Evolutionary conservation across 1,139 yeast species (phyloP).

Genomic region (Zygoascus meyerae): DNA sequence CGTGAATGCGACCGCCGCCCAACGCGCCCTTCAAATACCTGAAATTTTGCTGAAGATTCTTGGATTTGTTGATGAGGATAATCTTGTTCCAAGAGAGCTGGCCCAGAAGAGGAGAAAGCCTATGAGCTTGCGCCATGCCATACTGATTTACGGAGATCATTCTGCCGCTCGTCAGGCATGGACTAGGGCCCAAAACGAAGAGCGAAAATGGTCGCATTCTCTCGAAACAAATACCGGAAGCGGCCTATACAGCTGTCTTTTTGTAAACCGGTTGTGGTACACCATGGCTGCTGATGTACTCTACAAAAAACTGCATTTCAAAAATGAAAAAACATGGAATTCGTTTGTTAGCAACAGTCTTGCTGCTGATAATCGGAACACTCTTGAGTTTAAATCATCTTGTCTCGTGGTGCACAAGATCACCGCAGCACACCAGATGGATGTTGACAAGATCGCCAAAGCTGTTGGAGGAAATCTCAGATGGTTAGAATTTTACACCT

Average conservation of each 20-base stretch:
- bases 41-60: conserved; percentile 65
- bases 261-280: conserved; percentile 65
- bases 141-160: conserved; percentile 51
- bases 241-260: conserved; percentile 53
- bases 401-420: conserved; percentile 49
- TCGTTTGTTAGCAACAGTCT: conserved; percentile 33
- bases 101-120: conserved; percentile 62
- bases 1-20: conserved; percentile 21
- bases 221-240: conserved; percentile 11
- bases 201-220: conserved; percentile 7
- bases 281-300: conserved; percentile 50
- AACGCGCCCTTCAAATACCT: conserved; percentile 63
- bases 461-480: conserved; percentile 45
- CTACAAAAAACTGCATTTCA: conserved; percentile 51
- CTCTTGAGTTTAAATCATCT: conserved; percentile 27
- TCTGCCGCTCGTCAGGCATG: conserved; percentile 48
- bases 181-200: conserved; percentile 33
- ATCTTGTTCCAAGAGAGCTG: conserved; percentile 52
- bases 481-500: conserved; percentile 77
- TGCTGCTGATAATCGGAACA: background rate
- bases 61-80: conserved; percentile 47
- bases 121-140: conserved; percentile 56
- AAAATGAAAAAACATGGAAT: conserved; percentile 43
- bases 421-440: conserved; percentile 39
- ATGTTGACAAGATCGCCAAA: conserved; percentile 38